Evolutionary conservation across 1,284 basidiomycete species (phyloP), one percentile per base, ranked within the genome.

Genomic region (Ceratobasidium papillatum): DNA sequence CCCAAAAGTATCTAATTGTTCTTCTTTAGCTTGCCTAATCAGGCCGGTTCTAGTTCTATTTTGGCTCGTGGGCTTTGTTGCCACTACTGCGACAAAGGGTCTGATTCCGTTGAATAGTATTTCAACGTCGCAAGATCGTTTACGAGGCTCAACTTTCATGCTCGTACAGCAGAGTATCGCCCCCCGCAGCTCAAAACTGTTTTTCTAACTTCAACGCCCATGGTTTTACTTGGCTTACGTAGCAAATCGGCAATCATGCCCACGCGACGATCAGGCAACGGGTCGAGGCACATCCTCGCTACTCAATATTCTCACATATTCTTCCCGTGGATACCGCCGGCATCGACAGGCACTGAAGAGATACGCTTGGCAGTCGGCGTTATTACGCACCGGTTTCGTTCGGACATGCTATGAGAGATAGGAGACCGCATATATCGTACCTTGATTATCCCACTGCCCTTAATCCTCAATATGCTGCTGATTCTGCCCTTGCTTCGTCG

Each of bases 261-360:
- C 32, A 38, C 58, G 36, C 36, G 43, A 41, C 56, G 56, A 61
- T 69, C 36, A 38, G 8, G 36, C 36, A 43, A 54, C 51, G 27
- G 25, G 36, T 43, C 58, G 36, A 61, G 58, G 36, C 58, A 8
- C 36, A 12, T 43, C 36, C 58, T 36, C 32, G 56, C 34, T 14
- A 59, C 56, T 59, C 34, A 58, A 59, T 59, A 59, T 59, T 59
- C 34, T 17, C 34, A 19, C 34, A 14, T 34, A 14, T 68, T 54
- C 65, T 54, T 66, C 32, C 41, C 68, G 11, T 71, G 41, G 54
- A 54, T 61, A 71, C 56, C 66, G 68, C 41, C 69, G 69, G 69
- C 59, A 73, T 73, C 25, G 17, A 43, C 69, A 54, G 69, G 59
- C 32, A 73, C 69, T 47, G 54, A 59, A 32, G 9, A n/a, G n/a